These are phyloP conservation scores for Apiospora rasikravindrae DNA, from an alignment of 2,329 filamentous ascomycete genomes.

Conservation along the genomic window DNA sequence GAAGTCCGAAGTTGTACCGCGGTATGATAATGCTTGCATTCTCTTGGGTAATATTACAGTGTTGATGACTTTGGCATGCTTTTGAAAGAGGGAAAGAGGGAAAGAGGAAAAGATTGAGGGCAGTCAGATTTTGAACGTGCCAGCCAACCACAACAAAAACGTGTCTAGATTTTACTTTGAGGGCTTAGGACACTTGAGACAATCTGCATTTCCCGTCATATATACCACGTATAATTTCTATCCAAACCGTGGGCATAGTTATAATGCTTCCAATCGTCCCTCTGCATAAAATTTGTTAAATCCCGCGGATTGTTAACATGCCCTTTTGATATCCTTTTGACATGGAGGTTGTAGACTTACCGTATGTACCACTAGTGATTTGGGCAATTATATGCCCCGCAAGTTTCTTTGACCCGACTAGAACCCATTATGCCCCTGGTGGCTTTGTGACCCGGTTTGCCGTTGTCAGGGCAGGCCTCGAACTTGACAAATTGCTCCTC, in stretches of 20 bases:
- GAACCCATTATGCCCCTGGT: neutral
- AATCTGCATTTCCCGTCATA: neutral
- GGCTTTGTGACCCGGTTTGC: neutral
- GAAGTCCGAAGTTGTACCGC: conserved; percentile 5
- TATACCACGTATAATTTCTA: neutral
- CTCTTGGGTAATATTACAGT: neutral
- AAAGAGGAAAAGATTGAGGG: neutral
- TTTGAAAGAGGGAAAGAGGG: neutral
- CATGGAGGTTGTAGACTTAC: neutral
- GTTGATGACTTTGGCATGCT: neutral
- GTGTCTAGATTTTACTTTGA: neutral
- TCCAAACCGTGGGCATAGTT: neutral
- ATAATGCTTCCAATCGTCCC: neutral
- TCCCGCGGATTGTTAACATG: neutral
- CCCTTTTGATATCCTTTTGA: neutral
- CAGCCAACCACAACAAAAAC: neutral
- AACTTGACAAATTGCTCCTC: neutral
- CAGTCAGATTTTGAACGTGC: neutral
- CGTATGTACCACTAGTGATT: neutral
- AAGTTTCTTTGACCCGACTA: neutral
- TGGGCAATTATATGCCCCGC: neutral
- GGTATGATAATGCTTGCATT: conserved; percentile 17
- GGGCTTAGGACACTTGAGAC: neutral
- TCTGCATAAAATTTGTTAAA: neutral
- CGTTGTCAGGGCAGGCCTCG: neutral